Base-by-base conservation (phyloP, 176 grass and related monocot species). In the Echinochloa phyllopogon region DNA sequence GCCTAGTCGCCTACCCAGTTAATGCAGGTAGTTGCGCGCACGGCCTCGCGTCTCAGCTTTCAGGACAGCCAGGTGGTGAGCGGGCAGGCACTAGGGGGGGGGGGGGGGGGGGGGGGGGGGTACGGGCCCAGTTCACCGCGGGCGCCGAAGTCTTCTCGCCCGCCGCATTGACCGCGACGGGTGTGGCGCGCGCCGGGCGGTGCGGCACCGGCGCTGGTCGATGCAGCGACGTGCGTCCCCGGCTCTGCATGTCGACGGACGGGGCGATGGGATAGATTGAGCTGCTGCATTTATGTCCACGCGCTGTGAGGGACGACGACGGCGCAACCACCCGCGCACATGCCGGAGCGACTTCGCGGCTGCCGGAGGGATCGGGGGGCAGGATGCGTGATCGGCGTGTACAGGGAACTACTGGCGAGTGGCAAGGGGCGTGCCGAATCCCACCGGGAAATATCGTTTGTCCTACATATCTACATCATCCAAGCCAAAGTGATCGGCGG, bases 261-360 rank as follows among this genome's bases (percentile, higher is more conserved):
- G 44, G 20, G 48, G 33, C 14, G 45, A 65, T 21, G 27, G 38
- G 17, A 64, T 15, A 39, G 29, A 66, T 17, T 15, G 48, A 68
- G 65, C 27, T 5, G 75, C 75, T 5, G 75, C 75, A 79, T 78
- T 86, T 62, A 78, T 79, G 65, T 23, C 13, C 70, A 49, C 44
- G 44, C 42, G 42, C 70, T 51, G 42, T 50, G 52, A 40, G 17
- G 24, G 11, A 33, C 29, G 42, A 2, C 65, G 65, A 61, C 65
- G 27, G 2, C 75, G 65, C 75, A 86, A 71, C 84, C 20, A 78
- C 57, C 75, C 42, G 14, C 51, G 75, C 84, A 86, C 84, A 86
- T 86, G 84, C 75, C 18, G 12, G 52, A 3, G 65, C 64, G 75
- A 79, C 65, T 71, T 71, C 0, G 53, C 0, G 53, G 53, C 42